A percentile compares a stretch with the other conserved stretches of the same genome.
phyloP scores from a whole-genome alignment of 768 basidiomycete genomes.

The Russula brevipes region DNA sequence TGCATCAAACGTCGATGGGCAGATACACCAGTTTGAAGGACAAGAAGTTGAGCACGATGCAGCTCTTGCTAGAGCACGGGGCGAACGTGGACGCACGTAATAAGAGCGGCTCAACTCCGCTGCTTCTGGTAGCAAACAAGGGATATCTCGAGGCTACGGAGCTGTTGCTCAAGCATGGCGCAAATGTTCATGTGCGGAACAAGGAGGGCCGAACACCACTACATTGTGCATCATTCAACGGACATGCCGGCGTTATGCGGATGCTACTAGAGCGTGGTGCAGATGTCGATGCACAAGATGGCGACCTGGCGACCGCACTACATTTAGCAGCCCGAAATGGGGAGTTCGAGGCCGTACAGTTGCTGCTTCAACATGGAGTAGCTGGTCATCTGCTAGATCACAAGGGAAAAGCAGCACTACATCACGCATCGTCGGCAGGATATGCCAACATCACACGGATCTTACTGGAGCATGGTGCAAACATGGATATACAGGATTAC shows the following conservation, averaged over 20 bases:
- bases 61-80: background rate
- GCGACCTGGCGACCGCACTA: background rate
- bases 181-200: no score
- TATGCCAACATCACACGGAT: background rate
- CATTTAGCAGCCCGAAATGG: background rate
- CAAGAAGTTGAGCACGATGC: background rate
- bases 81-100: background rate
- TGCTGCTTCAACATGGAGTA: background rate
- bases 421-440: background rate
- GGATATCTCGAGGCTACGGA: background rate
- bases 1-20: background rate
- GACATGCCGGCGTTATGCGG: no score
- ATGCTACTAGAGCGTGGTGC: no score
- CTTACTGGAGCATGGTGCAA: background rate
- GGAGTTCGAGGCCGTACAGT: background rate
- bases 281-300: background rate
- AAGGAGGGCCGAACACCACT: no score
- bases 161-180: background rate
- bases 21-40: background rate
- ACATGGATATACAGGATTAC: background rate
- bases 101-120: background rate
- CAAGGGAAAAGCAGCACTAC: background rate
- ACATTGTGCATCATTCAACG: no score
- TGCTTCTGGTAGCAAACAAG: background rate
- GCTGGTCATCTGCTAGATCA: background rate